Base-by-base conservation (phyloP, 352 stramenopile genomes). In the Globisporangium middletonii region DNA sequence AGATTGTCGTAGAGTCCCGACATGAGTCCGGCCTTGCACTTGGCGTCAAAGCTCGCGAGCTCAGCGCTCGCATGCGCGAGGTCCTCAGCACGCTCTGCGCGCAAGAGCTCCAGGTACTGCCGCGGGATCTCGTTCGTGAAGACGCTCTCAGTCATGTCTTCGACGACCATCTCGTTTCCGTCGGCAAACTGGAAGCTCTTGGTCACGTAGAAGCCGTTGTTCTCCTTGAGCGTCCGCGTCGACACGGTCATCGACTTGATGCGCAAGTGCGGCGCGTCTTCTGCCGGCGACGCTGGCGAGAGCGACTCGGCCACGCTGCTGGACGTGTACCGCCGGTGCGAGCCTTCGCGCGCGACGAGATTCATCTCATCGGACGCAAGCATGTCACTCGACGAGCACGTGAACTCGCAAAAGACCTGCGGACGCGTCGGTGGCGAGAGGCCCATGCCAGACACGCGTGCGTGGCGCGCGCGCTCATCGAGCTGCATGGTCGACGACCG, bases 371-470 rank as follows among this genome's bases (percentile, higher is more conserved):
- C 70, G 2, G 68, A 64, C 1, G 67, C 60, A 3, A 83, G 62
- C 61, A 91, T 77, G 33, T 90, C 80, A 38, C 67, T 72, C 4
- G 72, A 73, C 2, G 72, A 65, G 58, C 80, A 91, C 6, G 79
- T 89, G 51, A 93, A 93, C 50, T 93, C 83, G 41, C 81, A 93
- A 49, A 93, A 91, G 0, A 93, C 80, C 28, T 82, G 83, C 7
- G 79, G 77, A 8, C 71, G 71, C 7, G 73, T 83, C 3, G 73
- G 73, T 50, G 80, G 76, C 1, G 74, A 64, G 55, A 86, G 64
- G 3, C 77, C 77, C 65, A 88, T 77, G 0, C 76, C 77, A 13
- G 79, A 89, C 8, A 89, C 73, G 28, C 77, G 67, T 6, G 79
- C 71, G 27, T 70, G 60, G 56, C 56, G 69, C 8, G 77, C 75